Base-by-base conservation (phyloP, 2,329 filamentous ascomycete species). In the Aspergillus ochraceus region DNA sequence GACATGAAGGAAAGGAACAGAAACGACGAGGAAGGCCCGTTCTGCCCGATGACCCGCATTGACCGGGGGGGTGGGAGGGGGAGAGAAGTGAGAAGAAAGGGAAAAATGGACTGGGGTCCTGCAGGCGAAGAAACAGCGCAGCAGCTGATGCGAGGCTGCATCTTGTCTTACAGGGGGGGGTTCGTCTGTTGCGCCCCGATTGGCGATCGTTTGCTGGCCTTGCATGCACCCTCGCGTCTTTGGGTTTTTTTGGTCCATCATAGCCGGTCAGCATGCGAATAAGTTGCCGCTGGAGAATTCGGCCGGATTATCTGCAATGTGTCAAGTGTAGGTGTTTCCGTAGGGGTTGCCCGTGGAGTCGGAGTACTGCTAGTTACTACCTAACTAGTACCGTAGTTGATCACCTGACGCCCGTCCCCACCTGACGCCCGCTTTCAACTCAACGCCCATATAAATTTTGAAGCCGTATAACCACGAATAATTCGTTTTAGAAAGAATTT, bases 61-160 rank as follows among this genome's bases (percentile, higher is more conserved):
- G 52, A 58, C 54, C 51, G 52, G 24, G 52, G 52, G 55, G 59
- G 26, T 36, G 36, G 17, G 14, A n/a, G 36, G 17, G 14, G 36
- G 17, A 42, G 36, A 42, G 14, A n/a, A n/a, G 36, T 3, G 17
- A 6, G 14, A n/a, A n/a, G 17, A 8, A n/a, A 39, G 32, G 26
- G 26, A 49, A 24, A 49, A 20, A 53, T 42, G 22, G 52, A 11
- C 19, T 14, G 22, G 42, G 8, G 42, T 59, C 47, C 42, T 49
- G 58, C 36, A 45, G 55, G 56, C 36, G 46, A 55, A 49, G 54
- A 30, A 32, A 32, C 56, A 36, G 14, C 60, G 57, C 64, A 62
- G 63, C 60, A 62, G 63, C 60, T 65, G 60, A 66, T 64, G 64
- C 64, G 60, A 62, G 64, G 49, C 61, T 66, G 64, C 64, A 58